Base-by-base conservation (phyloP, 2,329 filamentous ascomycete genomes). In the Arthroderma uncinatum region DNA sequence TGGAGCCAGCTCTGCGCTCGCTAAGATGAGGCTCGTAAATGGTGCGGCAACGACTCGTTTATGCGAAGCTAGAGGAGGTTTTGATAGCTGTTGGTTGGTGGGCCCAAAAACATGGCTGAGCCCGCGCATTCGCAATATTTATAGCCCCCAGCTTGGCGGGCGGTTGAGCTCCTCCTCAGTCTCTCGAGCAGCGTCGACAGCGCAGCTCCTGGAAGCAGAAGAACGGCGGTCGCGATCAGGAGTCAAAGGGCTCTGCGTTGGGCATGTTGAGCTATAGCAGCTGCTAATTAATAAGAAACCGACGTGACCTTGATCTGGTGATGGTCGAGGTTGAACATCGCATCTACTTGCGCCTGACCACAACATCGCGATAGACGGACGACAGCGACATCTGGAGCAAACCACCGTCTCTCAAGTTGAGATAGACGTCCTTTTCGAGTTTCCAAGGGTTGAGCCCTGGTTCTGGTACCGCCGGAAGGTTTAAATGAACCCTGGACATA, bases 381-480 rank as follows among this genome's bases (percentile, higher is more conserved):
- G 19, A 44, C 40, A 12, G 19, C 9, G 9, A 14, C 40, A 40
- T 5, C 37, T 3, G n/a, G 5, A 40, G 19, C 3, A 30, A 30
- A 14, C 21, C 5, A 25, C 21, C 8, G 14, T 25, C 23, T 12
- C n/a, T 25, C 23, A 19, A 44, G 19, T 10, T 14, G 9, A 25
- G 10, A 44, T 25, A 44, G 19, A 16, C 10, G 16, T 16, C 6
- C 19, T 28, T 10, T 14, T 25, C 19, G 14, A 8, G 40, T 19
- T 8, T 44, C 4, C 8, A 50, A 30, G 47, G 23, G 23, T 14
- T 14, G 47, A 14, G 6, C 10, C 28, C 47, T 33, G 47, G 47
- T 50, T 50, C n/a, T 23, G 47, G 47, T 50, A 33, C 47, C 47
- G 47, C 25, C 47, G 14, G 25, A 25, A 50, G 47, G 47, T 50